phyloP scores from a whole-genome alignment of 306 rosid species.

The Hylodesmum podocarpum region DNA sequence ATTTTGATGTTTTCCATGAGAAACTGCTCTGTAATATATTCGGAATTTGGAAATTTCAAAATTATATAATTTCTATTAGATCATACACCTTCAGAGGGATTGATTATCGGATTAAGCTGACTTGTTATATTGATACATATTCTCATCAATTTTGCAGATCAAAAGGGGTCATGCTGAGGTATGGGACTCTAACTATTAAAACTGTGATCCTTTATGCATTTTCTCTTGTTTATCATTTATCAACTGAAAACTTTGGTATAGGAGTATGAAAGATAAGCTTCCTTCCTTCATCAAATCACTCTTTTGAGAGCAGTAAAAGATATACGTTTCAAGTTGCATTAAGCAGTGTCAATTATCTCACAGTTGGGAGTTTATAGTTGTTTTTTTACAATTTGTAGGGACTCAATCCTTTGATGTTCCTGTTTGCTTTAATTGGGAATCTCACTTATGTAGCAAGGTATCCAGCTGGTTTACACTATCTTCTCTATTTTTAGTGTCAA shows the following conservation, averaged over 20 bases:
- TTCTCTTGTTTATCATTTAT: constrained; percentile 5
- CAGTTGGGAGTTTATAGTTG: constrained; percentile 2
- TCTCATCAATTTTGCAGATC: constrained; percentile 63
- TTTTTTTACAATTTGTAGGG: constrained; percentile 57
- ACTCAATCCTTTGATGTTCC: constrained; percentile 83
- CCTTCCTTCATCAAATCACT: constrained; percentile 21
- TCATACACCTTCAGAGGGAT: background rate
- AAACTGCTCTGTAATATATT: background rate
- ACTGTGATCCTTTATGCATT: background rate
- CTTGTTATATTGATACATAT: constrained; percentile 32
- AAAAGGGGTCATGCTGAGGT: constrained; percentile 83
- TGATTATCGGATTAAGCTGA: background rate
- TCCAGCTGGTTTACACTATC: constrained; percentile 13
- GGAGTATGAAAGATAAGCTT: background rate
- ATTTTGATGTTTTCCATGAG: background rate
- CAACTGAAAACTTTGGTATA: constrained; percentile 6
- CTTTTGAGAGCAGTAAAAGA: constrained; percentile 5
- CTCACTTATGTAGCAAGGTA: constrained; percentile 76
- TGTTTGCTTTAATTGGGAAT: constrained; percentile 83
- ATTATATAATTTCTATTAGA: background rate
- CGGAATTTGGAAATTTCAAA: constrained; percentile 5
- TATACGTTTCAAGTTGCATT: constrained; percentile 4
- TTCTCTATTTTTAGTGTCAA: constrained; percentile 3
- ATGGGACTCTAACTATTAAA: constrained; percentile 30
- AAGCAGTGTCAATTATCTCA: constrained; percentile 5